phyloP scores from a whole-genome alignment of 2,329 filamentous ascomycete genomes.

The Neurospora sp. region DNA sequence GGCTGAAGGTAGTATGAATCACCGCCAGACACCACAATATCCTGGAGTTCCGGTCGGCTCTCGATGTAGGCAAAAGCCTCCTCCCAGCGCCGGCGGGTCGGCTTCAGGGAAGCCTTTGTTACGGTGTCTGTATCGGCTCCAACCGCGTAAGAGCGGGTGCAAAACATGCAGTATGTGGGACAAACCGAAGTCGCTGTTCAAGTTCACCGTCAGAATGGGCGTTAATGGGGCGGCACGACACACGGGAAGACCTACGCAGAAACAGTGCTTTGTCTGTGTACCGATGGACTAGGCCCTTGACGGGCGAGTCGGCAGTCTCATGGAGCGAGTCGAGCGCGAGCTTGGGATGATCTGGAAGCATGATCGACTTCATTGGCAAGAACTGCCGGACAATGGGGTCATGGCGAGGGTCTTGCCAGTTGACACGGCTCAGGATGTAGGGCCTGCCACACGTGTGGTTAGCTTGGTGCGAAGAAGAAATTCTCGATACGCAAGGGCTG shows the following conservation, averaged over 20 bases:
- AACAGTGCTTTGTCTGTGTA: conserved; percentile 56
- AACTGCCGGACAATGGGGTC: conserved; percentile 54
- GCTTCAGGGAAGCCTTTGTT: conserved; percentile 32
- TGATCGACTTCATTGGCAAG: conserved; percentile 43
- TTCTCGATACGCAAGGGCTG: not conserved
- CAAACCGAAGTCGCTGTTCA: conserved; percentile 46
- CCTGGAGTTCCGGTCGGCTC: conserved; percentile 36
- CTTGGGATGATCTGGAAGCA: conserved; percentile 44
- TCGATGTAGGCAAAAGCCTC: conserved; percentile 47
- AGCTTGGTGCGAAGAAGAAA: conserved; percentile 1
- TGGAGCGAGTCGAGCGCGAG: conserved; percentile 49
- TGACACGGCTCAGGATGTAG: conserved; percentile 47
- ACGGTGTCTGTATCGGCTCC: conserved; percentile 45
- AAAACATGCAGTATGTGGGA: conserved; percentile 53
- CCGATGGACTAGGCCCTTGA: conserved; percentile 50
- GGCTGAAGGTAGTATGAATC: conserved; percentile 50
- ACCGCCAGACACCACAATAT: conserved; percentile 54
- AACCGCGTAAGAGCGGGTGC: conserved; percentile 51
- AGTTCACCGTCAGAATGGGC: conserved; percentile 11
- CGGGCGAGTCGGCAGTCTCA: conserved; percentile 45
- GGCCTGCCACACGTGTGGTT: conserved; percentile 28
- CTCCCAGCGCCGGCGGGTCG: conserved; percentile 39
- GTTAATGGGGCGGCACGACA: not conserved
- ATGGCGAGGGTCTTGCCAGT: conserved; percentile 49
- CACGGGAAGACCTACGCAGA: conserved; percentile 35